Base-by-base conservation (phyloP, 768 basidiomycete genomes). In the Punctularia strigosozonata region DNA sequence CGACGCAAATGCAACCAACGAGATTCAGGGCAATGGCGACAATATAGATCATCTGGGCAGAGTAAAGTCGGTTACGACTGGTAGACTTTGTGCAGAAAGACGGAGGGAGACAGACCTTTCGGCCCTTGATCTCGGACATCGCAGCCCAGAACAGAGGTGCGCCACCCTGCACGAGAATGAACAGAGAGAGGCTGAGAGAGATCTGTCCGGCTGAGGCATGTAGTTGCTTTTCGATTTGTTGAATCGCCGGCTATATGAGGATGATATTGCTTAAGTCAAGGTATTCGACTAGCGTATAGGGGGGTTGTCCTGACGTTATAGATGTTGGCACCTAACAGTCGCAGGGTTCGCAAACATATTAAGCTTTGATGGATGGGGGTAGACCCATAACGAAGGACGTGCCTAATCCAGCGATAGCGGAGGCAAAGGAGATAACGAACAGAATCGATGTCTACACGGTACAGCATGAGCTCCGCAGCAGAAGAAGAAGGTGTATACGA, bases 41-140 rank as follows among this genome's bases (percentile, higher is more conserved):
- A 1, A 77, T 46, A 48, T 79, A 80, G 2, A 80, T 70, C 14
- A 66, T 41, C 77, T 75, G 22, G 21, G 24, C 7, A 6, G 22
- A n/a, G n/a, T n/a, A n/a, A 31, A 5, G 22, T 4, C 3, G 23
- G 2, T 22, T 12, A 43, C 41, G 33, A 28, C 28, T 10, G 2
- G 8, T 6, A 24, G 17, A 6, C n/a, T 3, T 32, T 38, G 44
- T 39, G 42, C 30, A 20, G 22, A 35, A 36, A 18, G 22, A 50
- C 49, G 30, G 21, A 19, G 13, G 14, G 39, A 6, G 21, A 53
- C 65, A 17, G 45, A 76, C 77, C 64, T 76, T 86, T 38, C 85
- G 63, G 6, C 85, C 86, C 50, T 74, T 77, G 23, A 88, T 70
- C 56, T 89, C 86, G 40, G 77, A 79, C 19, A 80, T 58, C 0